Percentiles rank a stretch among this genome's conserved stretches.
phyloP scores from a whole-genome alignment of 2,329 filamentous ascomycete species.

The Phoma sp. region DNA sequence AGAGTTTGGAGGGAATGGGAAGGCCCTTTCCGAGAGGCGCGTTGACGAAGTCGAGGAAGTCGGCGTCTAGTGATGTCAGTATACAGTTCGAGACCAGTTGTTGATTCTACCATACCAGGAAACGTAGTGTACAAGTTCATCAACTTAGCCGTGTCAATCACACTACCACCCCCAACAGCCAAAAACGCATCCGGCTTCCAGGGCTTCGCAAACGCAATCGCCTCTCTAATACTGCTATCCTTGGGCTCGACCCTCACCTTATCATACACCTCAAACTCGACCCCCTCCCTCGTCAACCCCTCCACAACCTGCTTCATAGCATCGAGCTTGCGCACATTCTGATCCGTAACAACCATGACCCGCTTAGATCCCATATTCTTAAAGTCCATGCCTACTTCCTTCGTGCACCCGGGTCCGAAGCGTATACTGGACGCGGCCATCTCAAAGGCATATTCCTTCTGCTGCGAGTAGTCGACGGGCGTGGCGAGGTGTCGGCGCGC shows the following conservation, averaged over 20 bases:
- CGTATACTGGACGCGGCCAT: conserved; percentile 96
- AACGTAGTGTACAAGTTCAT: conserved; percentile 97
- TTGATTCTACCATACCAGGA: conserved; percentile 53
- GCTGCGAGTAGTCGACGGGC: conserved; percentile 71
- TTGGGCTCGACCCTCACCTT: conserved; percentile 88
- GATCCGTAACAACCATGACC: conserved; percentile 91
- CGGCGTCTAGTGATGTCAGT: conserved; percentile 65
- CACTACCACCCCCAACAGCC: conserved; percentile 88
- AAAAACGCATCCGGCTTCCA: conserved; percentile 87
- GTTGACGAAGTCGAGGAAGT: conserved; percentile 98
- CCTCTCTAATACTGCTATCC: conserved; percentile 88
- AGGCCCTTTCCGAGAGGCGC: conserved; percentile 86
- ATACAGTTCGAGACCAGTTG: background rate
- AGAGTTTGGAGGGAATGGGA: conserved; percentile 73
- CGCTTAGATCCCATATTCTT: conserved; percentile 86
- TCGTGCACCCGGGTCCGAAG: conserved; percentile 90
- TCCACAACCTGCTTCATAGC: conserved; percentile 91
- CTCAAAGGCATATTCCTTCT: conserved; percentile 98
- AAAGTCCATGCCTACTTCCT: conserved; percentile 98
- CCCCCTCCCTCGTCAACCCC: conserved; percentile 76
- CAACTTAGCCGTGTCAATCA: conserved; percentile 97
- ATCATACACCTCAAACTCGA: conserved; percentile 82
- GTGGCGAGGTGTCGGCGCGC: conserved; percentile 73
- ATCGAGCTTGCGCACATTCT: conserved; percentile 78
- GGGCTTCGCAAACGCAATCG: conserved; percentile 83